These are phyloP conservation scores for Mycena haematopus DNA, from an alignment of 768 basidiomycete species.

Conservation along the genomic window DNA sequence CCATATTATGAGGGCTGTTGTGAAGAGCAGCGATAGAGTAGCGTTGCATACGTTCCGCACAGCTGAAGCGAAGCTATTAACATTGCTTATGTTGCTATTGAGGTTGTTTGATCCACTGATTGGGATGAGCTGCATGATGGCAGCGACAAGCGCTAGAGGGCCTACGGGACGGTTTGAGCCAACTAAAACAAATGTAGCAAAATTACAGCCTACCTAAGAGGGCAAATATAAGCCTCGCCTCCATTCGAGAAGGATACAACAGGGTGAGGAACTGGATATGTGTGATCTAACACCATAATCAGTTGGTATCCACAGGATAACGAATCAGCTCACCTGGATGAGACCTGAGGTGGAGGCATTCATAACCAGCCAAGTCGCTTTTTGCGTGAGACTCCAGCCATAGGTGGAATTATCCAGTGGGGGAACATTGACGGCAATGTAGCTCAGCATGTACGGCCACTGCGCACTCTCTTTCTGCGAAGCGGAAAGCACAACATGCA, in stretches of 20 bases:
- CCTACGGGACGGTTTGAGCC: constrained; percentile 44
- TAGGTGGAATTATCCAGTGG: constrained; percentile 45
- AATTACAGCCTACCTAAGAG: constrained; percentile 68
- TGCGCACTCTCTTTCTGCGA: constrained; percentile 65
- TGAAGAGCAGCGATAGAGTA: constrained; percentile 94
- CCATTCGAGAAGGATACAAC: constrained; percentile 89
- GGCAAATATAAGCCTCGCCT: constrained; percentile 83
- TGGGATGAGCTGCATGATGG: constrained; percentile 83
- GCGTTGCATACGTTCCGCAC: constrained; percentile 96
- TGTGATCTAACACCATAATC: constrained; percentile 68
- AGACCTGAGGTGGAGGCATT: constrained; percentile 84
- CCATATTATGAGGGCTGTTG: constrained; percentile 89
- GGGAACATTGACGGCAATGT: constrained; percentile 83
- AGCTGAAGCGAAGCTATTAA: constrained; percentile 67
- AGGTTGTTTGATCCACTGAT: constrained; percentile 46
- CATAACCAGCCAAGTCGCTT: constrained; percentile 85
- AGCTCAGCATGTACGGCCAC: constrained; percentile 98
- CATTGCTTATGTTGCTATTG: constrained; percentile 30
- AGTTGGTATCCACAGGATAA: neutral
- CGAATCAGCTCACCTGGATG: constrained; percentile 70
- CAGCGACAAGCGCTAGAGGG: constrained; percentile 85
- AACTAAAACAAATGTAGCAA: neutral
- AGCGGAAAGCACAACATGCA: constrained; percentile 73
- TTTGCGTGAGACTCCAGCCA: constrained; percentile 68
- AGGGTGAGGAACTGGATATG: constrained; percentile 98